These are phyloP conservation scores for Triticum timopheevii DNA, from an alignment of 176 grass and related monocot genomes.

Conservation along the genomic window DNA sequence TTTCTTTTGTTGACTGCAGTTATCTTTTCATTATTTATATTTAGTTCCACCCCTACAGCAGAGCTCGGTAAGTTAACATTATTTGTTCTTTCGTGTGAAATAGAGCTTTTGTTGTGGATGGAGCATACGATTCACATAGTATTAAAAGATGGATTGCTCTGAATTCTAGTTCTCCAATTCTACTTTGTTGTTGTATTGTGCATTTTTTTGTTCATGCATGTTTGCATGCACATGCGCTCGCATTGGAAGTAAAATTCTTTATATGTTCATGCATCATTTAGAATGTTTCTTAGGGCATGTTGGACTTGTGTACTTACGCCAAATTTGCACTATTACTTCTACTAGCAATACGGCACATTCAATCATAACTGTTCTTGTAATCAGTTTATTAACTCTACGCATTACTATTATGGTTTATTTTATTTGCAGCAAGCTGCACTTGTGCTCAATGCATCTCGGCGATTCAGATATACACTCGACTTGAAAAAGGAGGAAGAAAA, in stretches of 20 bases:
- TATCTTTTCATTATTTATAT: background rate
- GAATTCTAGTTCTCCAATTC: constrained; percentile 5
- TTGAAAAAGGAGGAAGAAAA: constrained; percentile 90
- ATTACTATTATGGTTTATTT: constrained; percentile 21
- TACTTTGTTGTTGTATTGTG: background rate
- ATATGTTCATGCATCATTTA: constrained; percentile 17
- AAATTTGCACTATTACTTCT: constrained; percentile 25
- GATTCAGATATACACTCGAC: constrained; percentile 97
- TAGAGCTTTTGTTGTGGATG: constrained; percentile 6
- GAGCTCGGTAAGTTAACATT: background rate
- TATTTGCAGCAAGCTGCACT: constrained; percentile 83
- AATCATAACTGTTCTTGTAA: constrained; percentile 9
- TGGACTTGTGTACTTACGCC: background rate
- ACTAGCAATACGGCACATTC: constrained; percentile 12
- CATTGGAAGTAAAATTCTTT: constrained; percentile 1
- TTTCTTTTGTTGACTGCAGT: background rate
- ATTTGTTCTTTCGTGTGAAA: constrained; percentile 4
- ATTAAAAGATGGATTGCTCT: background rate
- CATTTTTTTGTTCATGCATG: background rate
- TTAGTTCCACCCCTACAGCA: background rate
- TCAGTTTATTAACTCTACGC: constrained; percentile 25
- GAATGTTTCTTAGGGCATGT: background rate
- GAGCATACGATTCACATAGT: background rate
- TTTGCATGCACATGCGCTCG: background rate
- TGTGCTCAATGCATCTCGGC: constrained; percentile 89